Conservation (phyloP, 2,329 filamentous ascomycete genomes). For the Claviceps sp. region DNA sequence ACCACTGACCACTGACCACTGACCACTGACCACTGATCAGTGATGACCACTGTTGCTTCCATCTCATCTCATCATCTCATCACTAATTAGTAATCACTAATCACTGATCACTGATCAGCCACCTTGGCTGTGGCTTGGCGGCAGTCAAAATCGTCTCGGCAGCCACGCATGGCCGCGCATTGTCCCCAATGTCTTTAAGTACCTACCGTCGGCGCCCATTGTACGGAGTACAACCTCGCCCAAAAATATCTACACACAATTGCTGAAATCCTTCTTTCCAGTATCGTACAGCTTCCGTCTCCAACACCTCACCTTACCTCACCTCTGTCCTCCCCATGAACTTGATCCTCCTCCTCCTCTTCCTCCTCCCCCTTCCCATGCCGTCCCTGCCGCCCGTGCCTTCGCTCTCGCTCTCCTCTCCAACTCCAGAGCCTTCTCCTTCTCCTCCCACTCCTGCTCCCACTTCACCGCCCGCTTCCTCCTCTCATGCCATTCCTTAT, state of each 20-base stretch:
- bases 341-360: too few species aligned
- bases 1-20: too few species aligned
- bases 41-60: too few species aligned
- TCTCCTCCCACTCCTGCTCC: slow-evolving; percentile 18
- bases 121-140: not conserved
- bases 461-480: slow-evolving; percentile 14
- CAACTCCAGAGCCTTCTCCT: slow-evolving; percentile 16
- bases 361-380: not conserved
- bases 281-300: not conserved
- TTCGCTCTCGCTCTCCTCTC: slow-evolving; percentile 8
- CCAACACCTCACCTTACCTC: not conserved
- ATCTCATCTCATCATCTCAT: too few species aligned
- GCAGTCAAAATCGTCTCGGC: too few species aligned
- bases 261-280: not conserved
- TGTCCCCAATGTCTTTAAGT: too few species aligned
- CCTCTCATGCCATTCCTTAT: slow-evolving; percentile 27
- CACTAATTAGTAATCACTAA: too few species aligned
- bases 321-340: not conserved
- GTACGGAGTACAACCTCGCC: not conserved
- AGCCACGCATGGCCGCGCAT: too few species aligned
- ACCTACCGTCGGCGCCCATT: too few species aligned
- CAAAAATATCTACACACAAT: not conserved
- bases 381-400: not conserved
- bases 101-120: too few species aligned
- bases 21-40: too few species aligned